Percentiles rank a stretch among this genome's conserved stretches.
Conservation (phyloP, 257 asterid genomes). For the Rehmannia glutinosa region DNA sequence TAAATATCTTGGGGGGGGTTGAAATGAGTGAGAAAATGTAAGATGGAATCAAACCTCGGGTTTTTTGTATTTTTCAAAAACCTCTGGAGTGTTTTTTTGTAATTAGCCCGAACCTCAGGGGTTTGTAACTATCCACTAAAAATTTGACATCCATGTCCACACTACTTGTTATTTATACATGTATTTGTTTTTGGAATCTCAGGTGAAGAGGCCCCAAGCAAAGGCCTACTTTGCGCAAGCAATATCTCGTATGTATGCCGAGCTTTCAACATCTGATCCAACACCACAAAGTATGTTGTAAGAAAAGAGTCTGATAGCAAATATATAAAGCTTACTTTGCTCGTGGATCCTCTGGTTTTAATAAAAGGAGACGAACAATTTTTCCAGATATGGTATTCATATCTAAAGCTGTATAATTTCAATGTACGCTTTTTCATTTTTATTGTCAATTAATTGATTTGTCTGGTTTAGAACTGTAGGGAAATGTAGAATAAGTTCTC, state of each 20-base stretch:
- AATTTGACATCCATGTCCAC: background rate
- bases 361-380: background rate
- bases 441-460: background rate
- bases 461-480: background rate
- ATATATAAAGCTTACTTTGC: background rate
- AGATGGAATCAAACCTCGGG: no score
- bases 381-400: background rate
- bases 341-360: background rate
- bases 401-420: background rate
- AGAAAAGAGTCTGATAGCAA: background rate
- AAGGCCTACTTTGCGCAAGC: constrained; percentile 75
- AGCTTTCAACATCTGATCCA: constrained; percentile 65
- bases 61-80: no score
- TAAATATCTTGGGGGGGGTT: no score
- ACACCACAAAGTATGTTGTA: constrained; percentile 34
- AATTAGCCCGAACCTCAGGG: no score
- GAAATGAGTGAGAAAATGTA: no score
- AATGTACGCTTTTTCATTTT: background rate
- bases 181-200: constrained; percentile 12
- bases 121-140: no score
- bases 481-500: background rate
- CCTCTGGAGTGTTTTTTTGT: no score
- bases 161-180: background rate
- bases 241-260: constrained; percentile 63
- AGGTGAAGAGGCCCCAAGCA: constrained; percentile 91